A percentile compares a stretch with the other conserved stretches of the same genome.
These are phyloP conservation scores for Solanum ossicruentum DNA, from an alignment of 257 asterid genomes.

Conservation along the genomic window DNA sequence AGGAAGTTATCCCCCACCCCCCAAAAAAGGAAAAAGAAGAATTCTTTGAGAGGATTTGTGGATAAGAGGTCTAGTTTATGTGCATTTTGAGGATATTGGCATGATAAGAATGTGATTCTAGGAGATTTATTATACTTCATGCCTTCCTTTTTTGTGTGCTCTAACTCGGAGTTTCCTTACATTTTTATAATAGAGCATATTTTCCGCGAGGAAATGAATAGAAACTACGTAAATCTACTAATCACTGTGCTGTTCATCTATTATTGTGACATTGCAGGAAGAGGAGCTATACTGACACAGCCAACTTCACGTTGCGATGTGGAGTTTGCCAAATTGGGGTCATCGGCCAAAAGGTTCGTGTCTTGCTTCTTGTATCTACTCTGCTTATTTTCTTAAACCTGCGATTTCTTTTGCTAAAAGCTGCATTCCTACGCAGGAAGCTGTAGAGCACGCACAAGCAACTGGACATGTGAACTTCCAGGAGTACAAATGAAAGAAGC, in stretches of 20 bases:
- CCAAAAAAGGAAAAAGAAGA: not conserved
- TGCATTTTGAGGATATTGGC: not conserved
- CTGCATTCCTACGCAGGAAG: slow-evolving; percentile 47
- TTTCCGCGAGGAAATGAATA: not conserved
- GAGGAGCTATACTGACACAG: slow-evolving; percentile 85
- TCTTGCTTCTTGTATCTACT: not conserved
- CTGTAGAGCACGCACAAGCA: slow-evolving; percentile 80
- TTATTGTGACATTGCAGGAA: slow-evolving; percentile 30
- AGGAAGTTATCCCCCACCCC: not conserved
- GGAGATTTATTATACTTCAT: not conserved
- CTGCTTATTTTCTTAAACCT: not conserved
- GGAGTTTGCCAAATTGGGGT: slow-evolving; percentile 95
- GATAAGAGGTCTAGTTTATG: not conserved
- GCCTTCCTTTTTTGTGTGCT: not conserved
- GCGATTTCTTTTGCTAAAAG: not conserved
- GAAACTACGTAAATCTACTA: not conserved
- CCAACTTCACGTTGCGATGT: slow-evolving; percentile 88
- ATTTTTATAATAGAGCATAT: not conserved
- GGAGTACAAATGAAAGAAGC: slow-evolving; percentile 42
- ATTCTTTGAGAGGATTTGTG: not conserved
- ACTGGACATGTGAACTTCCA: slow-evolving; percentile 97
- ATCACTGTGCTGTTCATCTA: not conserved
- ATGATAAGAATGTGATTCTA: not conserved
- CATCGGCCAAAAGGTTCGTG: slow-evolving; percentile 66
- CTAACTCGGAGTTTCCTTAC: not conserved